Percentiles rank a stretch among this genome's conserved stretches.
Conservation (phyloP, 192 early-diverging fungal species). For the Phycomyces nitens region DNA sequence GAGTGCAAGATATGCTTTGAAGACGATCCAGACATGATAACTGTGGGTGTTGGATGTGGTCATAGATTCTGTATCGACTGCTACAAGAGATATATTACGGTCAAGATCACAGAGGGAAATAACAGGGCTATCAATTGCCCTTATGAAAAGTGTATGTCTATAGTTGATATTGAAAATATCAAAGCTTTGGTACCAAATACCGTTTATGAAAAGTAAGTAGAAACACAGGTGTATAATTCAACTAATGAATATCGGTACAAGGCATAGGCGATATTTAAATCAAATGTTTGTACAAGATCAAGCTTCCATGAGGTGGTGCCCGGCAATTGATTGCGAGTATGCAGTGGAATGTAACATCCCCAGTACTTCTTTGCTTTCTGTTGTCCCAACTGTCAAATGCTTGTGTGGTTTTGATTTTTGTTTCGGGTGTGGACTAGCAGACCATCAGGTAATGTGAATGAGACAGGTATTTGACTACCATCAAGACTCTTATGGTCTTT, state of each 20-base stretch:
- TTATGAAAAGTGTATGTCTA: constrained; percentile 68
- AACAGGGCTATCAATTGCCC: constrained; percentile 85
- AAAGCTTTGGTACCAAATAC: constrained; percentile 58
- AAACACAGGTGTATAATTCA: too few species aligned
- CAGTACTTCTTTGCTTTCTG: constrained; percentile 55
- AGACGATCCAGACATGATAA: constrained; percentile 55
- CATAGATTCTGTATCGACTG: constrained; percentile 90
- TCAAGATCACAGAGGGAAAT: constrained; percentile 92
- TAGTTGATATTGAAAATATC: constrained; percentile 83
- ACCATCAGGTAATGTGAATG: constrained; percentile 58
- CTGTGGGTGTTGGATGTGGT: constrained; percentile 77
- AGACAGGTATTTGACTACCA: not conserved
- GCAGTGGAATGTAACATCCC: constrained; percentile 88
- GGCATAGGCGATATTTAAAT: constrained; percentile 72
- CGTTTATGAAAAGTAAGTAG: constrained; percentile 55
- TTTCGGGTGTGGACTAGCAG: constrained; percentile 83
- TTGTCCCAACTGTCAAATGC: constrained; percentile 89
- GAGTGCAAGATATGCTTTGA: constrained; percentile 91
- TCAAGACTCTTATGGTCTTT: not conserved
- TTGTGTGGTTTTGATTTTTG: constrained; percentile 80
- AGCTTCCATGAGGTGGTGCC: constrained; percentile 85
- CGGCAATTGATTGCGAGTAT: constrained; percentile 93
- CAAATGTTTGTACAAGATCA: constrained; percentile 94
- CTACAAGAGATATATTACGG: constrained; percentile 77
- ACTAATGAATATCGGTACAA: too few species aligned